Base-by-base conservation (phyloP, 305 asterid genomes). In the Petunia hybrid region DNA sequence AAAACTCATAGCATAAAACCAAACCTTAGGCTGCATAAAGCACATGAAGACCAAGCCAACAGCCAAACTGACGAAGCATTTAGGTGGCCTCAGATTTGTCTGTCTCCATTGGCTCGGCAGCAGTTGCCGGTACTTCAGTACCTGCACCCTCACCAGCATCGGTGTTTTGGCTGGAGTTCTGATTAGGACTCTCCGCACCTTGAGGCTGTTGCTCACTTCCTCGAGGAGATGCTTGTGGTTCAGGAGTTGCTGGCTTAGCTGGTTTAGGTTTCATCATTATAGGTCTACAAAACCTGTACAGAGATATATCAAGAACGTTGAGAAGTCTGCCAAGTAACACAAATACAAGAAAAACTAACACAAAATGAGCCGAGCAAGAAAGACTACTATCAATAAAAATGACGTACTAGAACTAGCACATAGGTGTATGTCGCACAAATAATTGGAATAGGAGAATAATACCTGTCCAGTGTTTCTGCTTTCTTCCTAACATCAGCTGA, bases 401-500 rank as follows among this genome's bases (percentile, higher is more conserved):
- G 31, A 53, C 57, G 9, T 53, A 22, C 31, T 14, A 51, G 57
- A 53, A 53, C 4, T 10, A 10, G 5, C 5, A 53, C 12, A 51
- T 10, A 53, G n/a, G 57, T 53, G 31, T 22, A 22, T 22, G 31
- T 0, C 31, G 31, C 31, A 22, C 31, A 22, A 22, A 22, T 0
- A 22, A 22, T 0, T 22, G 31, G 31, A 22, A 22, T 22, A 22
- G 31, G 31, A 22, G 31, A 22, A 22, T 22, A 22, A 22, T 91
- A 97, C 99, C 97, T 87, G 82, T 97, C 98, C 1, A 96, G 76
- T 56, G 98, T 94, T 86, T 96, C 98, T 53, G 90, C 91, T 84
- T 93, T 96, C 87, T 82, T 94, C 82, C 88, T 87, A 73, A 93
- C 86, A 66, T 94, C 98, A 31, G 91, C 93, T 9, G 90, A 87